phyloP scores from a whole-genome alignment of 73 alveolate species.

The Paramecium tetraurelia region DNA sequence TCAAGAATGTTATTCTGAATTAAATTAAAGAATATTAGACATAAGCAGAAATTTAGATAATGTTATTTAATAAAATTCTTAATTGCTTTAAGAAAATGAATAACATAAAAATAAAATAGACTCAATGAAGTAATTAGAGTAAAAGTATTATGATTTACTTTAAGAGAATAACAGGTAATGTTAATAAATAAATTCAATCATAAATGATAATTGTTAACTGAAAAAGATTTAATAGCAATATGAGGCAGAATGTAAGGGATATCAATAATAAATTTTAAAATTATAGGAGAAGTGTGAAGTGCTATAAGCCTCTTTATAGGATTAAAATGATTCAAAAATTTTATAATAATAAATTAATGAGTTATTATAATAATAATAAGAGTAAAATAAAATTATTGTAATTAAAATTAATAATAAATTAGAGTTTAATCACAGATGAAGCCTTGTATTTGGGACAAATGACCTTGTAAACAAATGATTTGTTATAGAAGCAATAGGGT shows the following conservation, averaged over 20 bases:
- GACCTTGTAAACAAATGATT: neutral
- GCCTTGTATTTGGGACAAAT: slow-evolving; percentile 22
- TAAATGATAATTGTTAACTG: neutral
- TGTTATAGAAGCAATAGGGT: neutral
- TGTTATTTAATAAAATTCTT: neutral
- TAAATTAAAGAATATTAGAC: neutral
- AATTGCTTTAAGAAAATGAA: neutral
- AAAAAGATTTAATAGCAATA: neutral
- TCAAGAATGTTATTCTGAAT: neutral
- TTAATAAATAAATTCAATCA: neutral
- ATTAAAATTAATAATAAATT: neutral
- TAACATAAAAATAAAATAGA: neutral
- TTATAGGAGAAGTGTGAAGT: slow-evolving; percentile 1
- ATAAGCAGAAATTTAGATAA: neutral
- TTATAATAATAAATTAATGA: neutral
- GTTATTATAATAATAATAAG: neutral
- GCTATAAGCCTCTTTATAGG: neutral
- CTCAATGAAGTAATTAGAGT: neutral
- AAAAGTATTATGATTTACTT: neutral
- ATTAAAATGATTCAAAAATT: neutral
- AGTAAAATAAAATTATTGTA: slow-evolving; percentile 5
- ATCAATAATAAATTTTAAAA: neutral
- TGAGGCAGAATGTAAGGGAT: slow-evolving; percentile 33
- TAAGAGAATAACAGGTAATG: neutral
- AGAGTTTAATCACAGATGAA: slow-evolving; percentile 23